Evolutionary conservation across 306 rosid genomes (phyloP).

Genomic region (Betula pendula): DNA sequence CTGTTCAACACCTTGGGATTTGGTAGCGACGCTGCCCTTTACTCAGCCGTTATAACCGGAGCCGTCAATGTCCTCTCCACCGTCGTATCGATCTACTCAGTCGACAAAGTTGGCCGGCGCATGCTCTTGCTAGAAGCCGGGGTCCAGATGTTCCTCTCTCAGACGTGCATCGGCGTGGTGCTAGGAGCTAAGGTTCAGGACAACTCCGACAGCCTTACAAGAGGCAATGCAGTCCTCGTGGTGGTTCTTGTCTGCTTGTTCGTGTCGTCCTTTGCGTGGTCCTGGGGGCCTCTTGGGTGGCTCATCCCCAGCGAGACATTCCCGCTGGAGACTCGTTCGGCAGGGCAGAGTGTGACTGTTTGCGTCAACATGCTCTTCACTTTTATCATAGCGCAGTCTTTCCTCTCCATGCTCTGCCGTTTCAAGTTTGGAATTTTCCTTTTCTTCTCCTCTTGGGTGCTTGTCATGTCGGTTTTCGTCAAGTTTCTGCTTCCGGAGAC

Average conservation of each 20-base stretch:
- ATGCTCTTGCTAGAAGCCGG: slow-evolving; percentile 56
- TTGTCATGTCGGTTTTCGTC: slow-evolving; percentile 37
- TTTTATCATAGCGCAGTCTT: slow-evolving; percentile 57
- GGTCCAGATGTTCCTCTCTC: slow-evolving; percentile 66
- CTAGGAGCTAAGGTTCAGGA: slow-evolving; percentile 51
- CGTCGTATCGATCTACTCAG: slow-evolving; percentile 47
- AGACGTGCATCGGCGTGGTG: slow-evolving; percentile 42
- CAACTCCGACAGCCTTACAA: slow-evolving; percentile 18
- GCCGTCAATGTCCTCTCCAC: slow-evolving; percentile 59
- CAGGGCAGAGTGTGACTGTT: slow-evolving; percentile 60
- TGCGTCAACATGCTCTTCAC: slow-evolving; percentile 64
- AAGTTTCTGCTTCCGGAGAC: slow-evolving; percentile 77
- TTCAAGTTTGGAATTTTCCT: slow-evolving; percentile 57
- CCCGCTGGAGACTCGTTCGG: slow-evolving; percentile 60
- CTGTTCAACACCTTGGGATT: slow-evolving; percentile 58
- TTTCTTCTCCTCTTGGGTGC: slow-evolving; percentile 56
- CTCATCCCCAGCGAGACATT: slow-evolving; percentile 69
- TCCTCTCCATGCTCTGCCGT: slow-evolving; percentile 56
- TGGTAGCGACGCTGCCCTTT: slow-evolving; percentile 44
- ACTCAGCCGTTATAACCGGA: slow-evolving; percentile 67
- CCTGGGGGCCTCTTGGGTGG: slow-evolving; percentile 81
- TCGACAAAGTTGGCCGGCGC: slow-evolving; percentile 55
- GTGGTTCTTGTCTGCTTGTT: slow-evolving; percentile 62
- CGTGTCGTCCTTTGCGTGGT: slow-evolving; percentile 69
- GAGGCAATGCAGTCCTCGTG: slow-evolving; percentile 44